Base-by-base conservation (phyloP, 2,329 filamentous ascomycete species). In the Leptographium galeiforme region DNA sequence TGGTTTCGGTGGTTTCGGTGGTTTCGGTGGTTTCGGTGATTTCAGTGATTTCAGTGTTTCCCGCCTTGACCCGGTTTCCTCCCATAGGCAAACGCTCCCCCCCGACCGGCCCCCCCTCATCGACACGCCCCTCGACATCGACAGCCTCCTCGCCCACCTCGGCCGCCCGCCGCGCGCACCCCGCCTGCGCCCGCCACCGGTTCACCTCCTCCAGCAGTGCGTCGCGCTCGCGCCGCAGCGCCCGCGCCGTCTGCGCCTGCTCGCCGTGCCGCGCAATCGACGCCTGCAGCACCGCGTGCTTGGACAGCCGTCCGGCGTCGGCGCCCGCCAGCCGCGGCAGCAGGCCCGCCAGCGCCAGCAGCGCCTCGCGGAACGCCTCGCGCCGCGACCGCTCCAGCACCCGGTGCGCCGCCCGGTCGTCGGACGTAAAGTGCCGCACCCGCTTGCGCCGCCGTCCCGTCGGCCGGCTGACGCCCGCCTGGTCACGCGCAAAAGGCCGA, bases 321-420 rank as follows among this genome's bases (percentile, higher is more conserved):
- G 32, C n/a, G 18, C 49, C 44, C 2, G 40, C 38, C 8, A 56
- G 48, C 30, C 39, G 46, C 8, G 54, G 54, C 1, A 56, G 38
- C 5, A 56, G 43, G 12, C 44, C 33, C 13, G 54, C 54, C 7
- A 56, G 51, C 34, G 50, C 51, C 44, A 51, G 32, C 19, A 56
- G 44, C 44, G 51, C 33, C 48, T 56, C 51, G 8, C 54, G 54
- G 41, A 56, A 56, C 5, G 54, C 54, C 33, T 56, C 54, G 14
- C 54, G 54, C 13, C 54, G 43, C 39, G 44, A 48, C 25, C 51
- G 43, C 44, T 56, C 54, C 51, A 56, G 51, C 7, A 56, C 51
- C 41, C 54, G 51, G 39, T 56, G 54, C 8, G 51, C 54, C 2
- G 54, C 54, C 18, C 54, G 51, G 48, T 56, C 54, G 44, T 44